Conservation (phyloP, 176 grass and related monocot genomes). For the Zizania latifolia region DNA sequence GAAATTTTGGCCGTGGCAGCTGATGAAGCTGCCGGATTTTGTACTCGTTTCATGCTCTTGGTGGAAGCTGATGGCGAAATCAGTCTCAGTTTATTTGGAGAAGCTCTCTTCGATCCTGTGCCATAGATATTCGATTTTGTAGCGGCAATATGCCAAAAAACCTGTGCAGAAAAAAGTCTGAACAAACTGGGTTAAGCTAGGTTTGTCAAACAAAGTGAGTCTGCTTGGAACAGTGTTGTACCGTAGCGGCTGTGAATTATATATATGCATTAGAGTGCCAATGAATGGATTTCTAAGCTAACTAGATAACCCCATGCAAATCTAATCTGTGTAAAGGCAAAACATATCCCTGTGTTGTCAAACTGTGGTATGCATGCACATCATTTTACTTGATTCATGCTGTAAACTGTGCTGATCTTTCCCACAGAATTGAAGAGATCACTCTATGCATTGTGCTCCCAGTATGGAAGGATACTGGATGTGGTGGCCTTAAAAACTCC, state of each 20-base stretch:
- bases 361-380: background rate
- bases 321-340: background rate
- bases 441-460: conserved; percentile 87
- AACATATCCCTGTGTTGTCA: background rate
- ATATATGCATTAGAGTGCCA: no score
- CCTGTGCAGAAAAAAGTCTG: background rate
- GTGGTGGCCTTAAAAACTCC: conserved; percentile 83
- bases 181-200: no score
- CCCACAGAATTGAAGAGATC: conserved; percentile 77
- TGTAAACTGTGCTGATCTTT: conserved; percentile 3
- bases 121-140: background rate
- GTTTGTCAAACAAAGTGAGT: no score
- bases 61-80: background rate
- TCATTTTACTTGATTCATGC: background rate
- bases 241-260: no score
- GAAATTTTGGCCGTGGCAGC: background rate
- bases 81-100: background rate
- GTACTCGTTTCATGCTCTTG: background rate
- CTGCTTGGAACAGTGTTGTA: no score
- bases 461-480: conserved; percentile 96
- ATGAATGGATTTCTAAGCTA: no score
- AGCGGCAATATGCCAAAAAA: background rate
- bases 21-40: background rate
- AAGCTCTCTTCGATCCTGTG: background rate
- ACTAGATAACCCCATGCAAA: background rate